Evolutionary conservation across 257 asterid species (phyloP).

Genomic region (Gynochthodes officinalis): DNA sequence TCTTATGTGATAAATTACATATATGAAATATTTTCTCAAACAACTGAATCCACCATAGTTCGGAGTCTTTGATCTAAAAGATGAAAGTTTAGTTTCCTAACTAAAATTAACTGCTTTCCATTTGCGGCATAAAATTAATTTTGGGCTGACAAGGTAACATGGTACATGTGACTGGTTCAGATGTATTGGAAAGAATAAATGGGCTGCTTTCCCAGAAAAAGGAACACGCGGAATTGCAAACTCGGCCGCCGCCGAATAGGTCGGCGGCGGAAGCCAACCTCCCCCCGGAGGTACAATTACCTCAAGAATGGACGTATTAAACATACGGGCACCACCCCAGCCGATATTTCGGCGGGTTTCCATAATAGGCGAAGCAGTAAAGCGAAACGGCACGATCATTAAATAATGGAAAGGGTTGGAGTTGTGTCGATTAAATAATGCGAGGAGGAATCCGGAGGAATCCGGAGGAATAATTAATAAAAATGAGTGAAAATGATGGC

Average conservation of each 20-base stretch:
- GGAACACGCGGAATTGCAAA: conserved; percentile 16
- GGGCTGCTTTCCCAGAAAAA: conserved; percentile 21
- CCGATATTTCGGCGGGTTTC: not conserved
- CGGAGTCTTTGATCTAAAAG: too few species aligned
- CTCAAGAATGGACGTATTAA: conserved; percentile 43
- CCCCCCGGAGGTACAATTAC: conserved; percentile 28
- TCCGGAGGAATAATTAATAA: not conserved
- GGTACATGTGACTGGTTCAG: conserved; percentile 19
- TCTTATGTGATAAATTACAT: too few species aligned
- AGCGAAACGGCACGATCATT: too few species aligned
- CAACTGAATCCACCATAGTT: too few species aligned
- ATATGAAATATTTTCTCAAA: too few species aligned
- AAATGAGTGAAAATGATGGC: not conserved
- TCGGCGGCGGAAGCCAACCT: conserved; percentile 2
- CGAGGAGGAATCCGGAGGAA: not conserved
- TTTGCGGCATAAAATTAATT: too few species aligned
- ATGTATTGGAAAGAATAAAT: conserved; percentile 21
- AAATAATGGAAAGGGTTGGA: not conserved
- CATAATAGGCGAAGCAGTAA: too few species aligned
- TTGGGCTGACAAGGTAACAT: too few species aligned
- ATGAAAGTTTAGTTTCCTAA: too few species aligned
- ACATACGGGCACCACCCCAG: not conserved
- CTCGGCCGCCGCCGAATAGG: not conserved
- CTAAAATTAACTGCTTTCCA: too few species aligned
- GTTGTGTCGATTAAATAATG: not conserved